phyloP scores from a whole-genome alignment of 164 flowering plant species.

The Vitis rupestris region DNA sequence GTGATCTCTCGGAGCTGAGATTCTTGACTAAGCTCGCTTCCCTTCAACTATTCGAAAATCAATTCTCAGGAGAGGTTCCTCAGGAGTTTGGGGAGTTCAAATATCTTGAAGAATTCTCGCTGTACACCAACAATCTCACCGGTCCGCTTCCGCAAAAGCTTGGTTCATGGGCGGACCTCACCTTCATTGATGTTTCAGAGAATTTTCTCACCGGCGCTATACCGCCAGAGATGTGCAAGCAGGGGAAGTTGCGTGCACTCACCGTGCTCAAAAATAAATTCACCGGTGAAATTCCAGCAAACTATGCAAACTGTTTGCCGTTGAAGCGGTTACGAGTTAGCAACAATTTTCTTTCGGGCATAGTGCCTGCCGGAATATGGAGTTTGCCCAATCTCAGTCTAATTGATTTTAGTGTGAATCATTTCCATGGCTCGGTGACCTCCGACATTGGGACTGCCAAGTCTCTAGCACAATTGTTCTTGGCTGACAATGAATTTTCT shows the following conservation, averaged over 20 bases:
- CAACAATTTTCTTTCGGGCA: conserved; percentile 47
- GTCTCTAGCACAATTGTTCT: conserved; percentile 19
- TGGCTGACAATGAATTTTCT: conserved; percentile 26
- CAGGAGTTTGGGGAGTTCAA: conserved; percentile 41
- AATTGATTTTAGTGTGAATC: conserved; percentile 38
- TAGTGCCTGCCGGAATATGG: conserved; percentile 52
- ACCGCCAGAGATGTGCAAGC: conserved; percentile 50
- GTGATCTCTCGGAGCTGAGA: conserved; percentile 37
- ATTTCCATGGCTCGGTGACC: conserved; percentile 31
- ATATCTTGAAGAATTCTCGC: conserved; percentile 23
- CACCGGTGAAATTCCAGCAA: conserved; percentile 43
- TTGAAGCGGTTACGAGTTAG: conserved; percentile 39
- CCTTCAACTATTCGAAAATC: conserved; percentile 40
- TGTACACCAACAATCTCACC: conserved; percentile 35
- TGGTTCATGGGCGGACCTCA: conserved; percentile 33
- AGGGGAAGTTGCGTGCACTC: conserved; percentile 25
- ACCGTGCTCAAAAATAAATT: conserved; percentile 35
- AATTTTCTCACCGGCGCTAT: conserved; percentile 35
- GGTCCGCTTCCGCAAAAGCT: conserved; percentile 36
- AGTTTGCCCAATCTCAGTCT: conserved; percentile 36
- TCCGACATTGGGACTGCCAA: conserved; percentile 27
- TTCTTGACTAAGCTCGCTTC: conserved; percentile 26
- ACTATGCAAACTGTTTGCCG: conserved; percentile 39
- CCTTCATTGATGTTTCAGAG: conserved; percentile 40
- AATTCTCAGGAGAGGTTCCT: conserved; percentile 34